A percentile compares a stretch with the other conserved stretches of the same genome.
These are phyloP conservation scores for Blastosporella zonata DNA, from an alignment of 1,284 basidiomycete genomes.

Conservation along the genomic window DNA sequence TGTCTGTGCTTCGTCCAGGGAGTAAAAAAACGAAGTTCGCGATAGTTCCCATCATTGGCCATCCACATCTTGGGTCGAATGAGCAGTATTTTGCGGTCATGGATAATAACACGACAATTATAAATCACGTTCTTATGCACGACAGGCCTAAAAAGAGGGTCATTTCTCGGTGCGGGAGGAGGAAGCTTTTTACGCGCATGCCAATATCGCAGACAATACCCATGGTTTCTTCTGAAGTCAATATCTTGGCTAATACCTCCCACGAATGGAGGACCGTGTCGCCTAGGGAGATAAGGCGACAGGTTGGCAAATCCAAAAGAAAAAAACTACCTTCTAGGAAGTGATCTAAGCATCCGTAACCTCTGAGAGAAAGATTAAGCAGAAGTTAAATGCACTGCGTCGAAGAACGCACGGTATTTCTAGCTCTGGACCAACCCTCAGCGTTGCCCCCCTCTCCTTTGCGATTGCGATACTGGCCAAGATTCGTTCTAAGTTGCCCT, in stretches of 20 bases:
- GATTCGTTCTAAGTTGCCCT: conserved; percentile 93
- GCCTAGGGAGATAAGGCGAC: conserved; percentile 46
- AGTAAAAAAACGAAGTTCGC: conserved; percentile 94
- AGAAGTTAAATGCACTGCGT: neutral
- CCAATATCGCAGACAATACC: conserved; percentile 92
- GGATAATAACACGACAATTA: conserved; percentile 91
- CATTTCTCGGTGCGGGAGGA: neutral
- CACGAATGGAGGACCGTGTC: conserved; percentile 95
- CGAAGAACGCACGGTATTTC: conserved; percentile 80
- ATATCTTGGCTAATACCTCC: conserved; percentile 88
- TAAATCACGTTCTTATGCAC: conserved; percentile 97
- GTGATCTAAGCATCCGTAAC: conserved; percentile 94
- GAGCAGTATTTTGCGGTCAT: conserved; percentile 83
- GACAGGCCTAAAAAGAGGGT: conserved; percentile 68
- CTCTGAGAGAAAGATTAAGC: conserved; percentile 43
- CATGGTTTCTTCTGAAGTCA: conserved; percentile 71
- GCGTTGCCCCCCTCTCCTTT: conserved; percentile 83
- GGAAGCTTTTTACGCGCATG: conserved; percentile 58
- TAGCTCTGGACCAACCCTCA: conserved; percentile 98
- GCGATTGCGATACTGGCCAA: conserved; percentile 86
- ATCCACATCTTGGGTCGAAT: conserved; percentile 99
- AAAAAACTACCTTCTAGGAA: conserved; percentile 73
- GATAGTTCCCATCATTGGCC: conserved; percentile 98
- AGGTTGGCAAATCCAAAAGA: neutral
- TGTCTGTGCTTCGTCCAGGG: conserved; percentile 90